Evolutionary conservation across 768 basidiomycete genomes (phyloP), one percentile per base, ranked within the genome.

Genomic region (Mycena venus): DNA sequence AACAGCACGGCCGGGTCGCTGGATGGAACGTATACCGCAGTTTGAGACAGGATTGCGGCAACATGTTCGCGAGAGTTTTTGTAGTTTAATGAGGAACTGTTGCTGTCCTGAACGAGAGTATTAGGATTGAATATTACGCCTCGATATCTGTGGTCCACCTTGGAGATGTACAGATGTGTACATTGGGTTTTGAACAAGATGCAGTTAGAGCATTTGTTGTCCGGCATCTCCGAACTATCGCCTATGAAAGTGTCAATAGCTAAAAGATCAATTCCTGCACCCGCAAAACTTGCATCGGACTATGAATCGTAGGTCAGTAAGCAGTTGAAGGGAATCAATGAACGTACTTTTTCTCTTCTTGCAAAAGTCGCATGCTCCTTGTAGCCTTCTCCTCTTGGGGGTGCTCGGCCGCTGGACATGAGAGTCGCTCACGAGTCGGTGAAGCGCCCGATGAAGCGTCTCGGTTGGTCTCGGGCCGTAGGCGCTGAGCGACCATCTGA

Each of bases 161-260:
- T 91, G n/a, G 87, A 84, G 17, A 55, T 53, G 38, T 88, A 87
- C 72, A 88, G 86, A 76, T 92, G 92, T 3, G 88, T 90, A 77
- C 92, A 93, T 51, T 88, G 84, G 3, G 86, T 82, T 44, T 83
- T 83, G 42, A 85, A 87, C 1, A 84, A 77, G 0, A 85, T 83
- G 77, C 92, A 93, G 75, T 92, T 92, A 0, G 91, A 86, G 76
- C 92, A 93, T 61, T 83, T 81, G 44, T 89, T 89, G 2, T 84
- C 84, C 8, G 87, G 88, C 86, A 87, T 90, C 68, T 88, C 88
- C 27, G 89, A 88, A 75, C 92, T 93, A 71, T 94, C 90, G 74
- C 91, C 90, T 75, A 60, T 3, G 4, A 31, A 15, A 25, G 14
- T 9, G 36, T 61, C 1, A 60, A 36, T 31, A 1, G n/a, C 36